Conservation (phyloP, 1,139 yeast species). For the Suhomyces panamericanus region DNA sequence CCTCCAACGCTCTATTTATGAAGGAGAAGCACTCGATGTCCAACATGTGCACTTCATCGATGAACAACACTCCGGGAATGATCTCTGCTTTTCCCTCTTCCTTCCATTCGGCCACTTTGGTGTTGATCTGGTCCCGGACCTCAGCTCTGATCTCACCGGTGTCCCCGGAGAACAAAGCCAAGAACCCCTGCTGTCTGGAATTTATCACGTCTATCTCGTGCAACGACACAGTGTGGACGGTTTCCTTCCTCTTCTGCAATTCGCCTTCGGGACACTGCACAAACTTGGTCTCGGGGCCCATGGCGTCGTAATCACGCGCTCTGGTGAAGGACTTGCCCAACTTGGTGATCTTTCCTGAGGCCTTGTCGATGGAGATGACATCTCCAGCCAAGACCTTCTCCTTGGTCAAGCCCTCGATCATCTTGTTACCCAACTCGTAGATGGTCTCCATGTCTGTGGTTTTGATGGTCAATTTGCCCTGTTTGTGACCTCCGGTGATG, state of each 20-base stretch:
- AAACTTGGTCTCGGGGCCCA: slow-evolving; percentile 98
- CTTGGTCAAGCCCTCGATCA: slow-evolving; percentile 93
- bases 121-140: slow-evolving; percentile 94
- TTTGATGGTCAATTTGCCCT: slow-evolving; percentile 94
- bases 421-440: slow-evolving; percentile 93
- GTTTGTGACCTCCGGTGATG: slow-evolving; percentile 96
- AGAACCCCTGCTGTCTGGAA: slow-evolving; percentile 95
- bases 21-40: slow-evolving; percentile 97
- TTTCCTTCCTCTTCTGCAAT: slow-evolving; percentile 91
- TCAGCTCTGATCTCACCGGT: slow-evolving; percentile 97
- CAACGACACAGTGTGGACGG: slow-evolving; percentile 91
- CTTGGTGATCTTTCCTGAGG: slow-evolving; percentile 90
- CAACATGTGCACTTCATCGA: slow-evolving; percentile 98
- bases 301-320: slow-evolving; percentile 97
- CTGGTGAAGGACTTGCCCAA: slow-evolving; percentile 94
- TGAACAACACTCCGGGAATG: slow-evolving; percentile 96
- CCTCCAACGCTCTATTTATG: slow-evolving; percentile 94
- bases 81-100: slow-evolving; percentile 99
- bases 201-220: slow-evolving; percentile 98
- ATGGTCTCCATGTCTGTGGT: slow-evolving; percentile 99
- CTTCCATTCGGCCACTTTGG: slow-evolving; percentile 97
- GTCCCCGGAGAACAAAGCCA: slow-evolving; percentile 95
- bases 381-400: slow-evolving; percentile 98
- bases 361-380: slow-evolving; percentile 92
- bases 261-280: slow-evolving; percentile 99